Conservation (phyloP, 768 basidiomycete species). For the Kwoniella botswanensis region DNA sequence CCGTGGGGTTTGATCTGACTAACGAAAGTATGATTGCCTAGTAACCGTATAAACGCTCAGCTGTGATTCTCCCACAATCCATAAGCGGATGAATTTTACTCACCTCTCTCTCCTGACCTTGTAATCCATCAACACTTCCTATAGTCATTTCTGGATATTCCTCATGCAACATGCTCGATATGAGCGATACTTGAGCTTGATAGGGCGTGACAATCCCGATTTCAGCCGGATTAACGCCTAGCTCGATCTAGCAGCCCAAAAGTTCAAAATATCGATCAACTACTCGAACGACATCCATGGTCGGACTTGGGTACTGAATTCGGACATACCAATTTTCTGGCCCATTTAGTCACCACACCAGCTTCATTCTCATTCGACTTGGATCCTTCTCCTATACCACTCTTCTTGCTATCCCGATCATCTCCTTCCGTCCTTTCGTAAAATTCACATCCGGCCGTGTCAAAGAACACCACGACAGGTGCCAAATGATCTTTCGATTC, state of each 20-base stretch:
- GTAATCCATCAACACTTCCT: conserved; percentile 95
- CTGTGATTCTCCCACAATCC: too few relatives aligned
- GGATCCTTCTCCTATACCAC: conserved; percentile 76
- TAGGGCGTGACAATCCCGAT: conserved; percentile 93
- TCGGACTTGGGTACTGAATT: not conserved
- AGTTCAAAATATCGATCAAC: not conserved
- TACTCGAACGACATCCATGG: not conserved
- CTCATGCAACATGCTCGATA: conserved; percentile 76
- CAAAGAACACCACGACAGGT: conserved; percentile 87
- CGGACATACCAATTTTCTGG: conserved; percentile 71
- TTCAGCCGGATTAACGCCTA: conserved; percentile 70
- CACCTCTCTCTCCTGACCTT: conserved; percentile 75
- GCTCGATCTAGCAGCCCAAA: conserved; percentile 61
- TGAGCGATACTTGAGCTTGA: conserved; percentile 88
- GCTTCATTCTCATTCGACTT: conserved; percentile 95
- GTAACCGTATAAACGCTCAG: too few relatives aligned
- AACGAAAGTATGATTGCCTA: conserved; percentile 88
- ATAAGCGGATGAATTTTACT: conserved; percentile 4
- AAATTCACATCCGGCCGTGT: conserved; percentile 92
- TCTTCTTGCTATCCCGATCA: conserved; percentile 60
- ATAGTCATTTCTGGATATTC: conserved; percentile 71
- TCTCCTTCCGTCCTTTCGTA: conserved; percentile 74
- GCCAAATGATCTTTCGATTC: conserved; percentile 74
- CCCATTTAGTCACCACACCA: conserved; percentile 79
- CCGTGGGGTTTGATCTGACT: conserved; percentile 84